phyloP scores from a whole-genome alignment of 129 eudicot species.

The Flaveria linearis region DNA sequence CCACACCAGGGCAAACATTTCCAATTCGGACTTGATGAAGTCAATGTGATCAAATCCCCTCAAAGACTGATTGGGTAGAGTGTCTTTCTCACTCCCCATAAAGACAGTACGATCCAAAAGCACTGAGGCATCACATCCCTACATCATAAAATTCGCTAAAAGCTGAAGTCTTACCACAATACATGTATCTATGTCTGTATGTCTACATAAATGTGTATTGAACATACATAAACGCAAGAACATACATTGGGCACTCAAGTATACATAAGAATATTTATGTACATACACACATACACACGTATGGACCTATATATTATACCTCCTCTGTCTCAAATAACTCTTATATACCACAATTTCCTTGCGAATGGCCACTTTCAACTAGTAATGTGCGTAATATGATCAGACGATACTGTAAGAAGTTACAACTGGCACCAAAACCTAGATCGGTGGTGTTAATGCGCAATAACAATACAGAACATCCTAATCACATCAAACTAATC shows the following conservation, averaged over 20 bases:
- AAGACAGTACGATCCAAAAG: slow-evolving; percentile 62
- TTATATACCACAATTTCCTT: neutral
- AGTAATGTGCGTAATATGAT: neutral
- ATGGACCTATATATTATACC: neutral
- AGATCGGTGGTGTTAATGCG: neutral
- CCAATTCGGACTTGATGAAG: slow-evolving; percentile 53
- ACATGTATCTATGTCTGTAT: neutral
- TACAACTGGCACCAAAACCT: neutral
- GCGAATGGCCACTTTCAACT: slow-evolving; percentile 1
- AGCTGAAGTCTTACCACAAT: slow-evolving; percentile 12
- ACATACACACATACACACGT: neutral
- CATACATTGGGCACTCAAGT: neutral
- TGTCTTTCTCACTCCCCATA: slow-evolving; percentile 61
- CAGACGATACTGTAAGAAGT: neutral
- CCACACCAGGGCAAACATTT: slow-evolving; percentile 67
- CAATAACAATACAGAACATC: neutral
- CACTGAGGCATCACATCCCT: slow-evolving; percentile 92
- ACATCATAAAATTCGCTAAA: slow-evolving; percentile 6
- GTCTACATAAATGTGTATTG: neutral
- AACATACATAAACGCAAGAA: neutral
- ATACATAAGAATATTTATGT: neutral
- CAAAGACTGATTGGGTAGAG: slow-evolving; percentile 57
- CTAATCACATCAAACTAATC: neutral
- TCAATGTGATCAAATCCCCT: slow-evolving; percentile 63
- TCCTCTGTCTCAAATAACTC: neutral